Evolutionary conservation across 495 filamentous ascomycete species (phyloP).

Genomic region (Penicillium crystallinum): DNA sequence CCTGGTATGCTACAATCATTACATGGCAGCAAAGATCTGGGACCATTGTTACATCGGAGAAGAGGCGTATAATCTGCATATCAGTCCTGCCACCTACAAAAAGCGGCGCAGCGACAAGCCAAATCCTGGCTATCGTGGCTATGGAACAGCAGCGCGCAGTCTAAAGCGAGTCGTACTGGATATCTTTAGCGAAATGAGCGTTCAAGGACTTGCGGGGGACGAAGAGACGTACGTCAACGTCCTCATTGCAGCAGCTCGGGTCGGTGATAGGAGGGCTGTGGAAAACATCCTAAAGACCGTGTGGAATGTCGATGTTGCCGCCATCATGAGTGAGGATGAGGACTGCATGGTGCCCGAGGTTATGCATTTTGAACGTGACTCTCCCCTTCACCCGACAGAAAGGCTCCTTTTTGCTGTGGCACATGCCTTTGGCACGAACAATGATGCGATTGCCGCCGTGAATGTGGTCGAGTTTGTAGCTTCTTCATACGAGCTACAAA

Average conservation of each 20-base stretch:
- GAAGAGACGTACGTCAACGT: conserved; percentile 53
- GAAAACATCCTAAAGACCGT: conserved; percentile 44
- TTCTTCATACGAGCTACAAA: conserved; percentile 45
- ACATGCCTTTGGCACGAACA: conserved; percentile 53
- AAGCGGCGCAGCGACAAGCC: conserved; percentile 21
- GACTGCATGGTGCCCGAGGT: conserved; percentile 22
- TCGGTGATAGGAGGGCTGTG: conserved; percentile 48
- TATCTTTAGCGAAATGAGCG: conserved; percentile 49
- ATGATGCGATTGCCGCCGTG: conserved; percentile 49
- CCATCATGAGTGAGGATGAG: conserved; percentile 23
- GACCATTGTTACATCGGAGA: conserved; percentile 28
- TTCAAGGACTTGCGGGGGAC: conserved; percentile 40
- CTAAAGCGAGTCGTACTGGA: conserved; percentile 30
- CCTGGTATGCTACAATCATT: conserved; percentile 53
- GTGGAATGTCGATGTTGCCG: conserved; percentile 56
- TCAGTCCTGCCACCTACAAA: conserved; percentile 32
- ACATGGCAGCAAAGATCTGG: conserved; percentile 47
- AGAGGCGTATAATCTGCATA: conserved; percentile 36
- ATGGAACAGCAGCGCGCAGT: conserved; percentile 28
- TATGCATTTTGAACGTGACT: conserved; percentile 34
- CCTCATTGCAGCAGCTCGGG: conserved; percentile 50
- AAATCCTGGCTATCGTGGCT: conserved; percentile 26
- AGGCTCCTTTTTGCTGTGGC: conserved; percentile 54
- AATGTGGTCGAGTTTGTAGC: conserved; percentile 53
- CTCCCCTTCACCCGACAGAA: conserved; percentile 50